A percentile compares a stretch with the other conserved stretches of the same genome.
Conservation (phyloP, 108 stramenopile genomes). For the Cyclostephanos invisitatus region DNA sequence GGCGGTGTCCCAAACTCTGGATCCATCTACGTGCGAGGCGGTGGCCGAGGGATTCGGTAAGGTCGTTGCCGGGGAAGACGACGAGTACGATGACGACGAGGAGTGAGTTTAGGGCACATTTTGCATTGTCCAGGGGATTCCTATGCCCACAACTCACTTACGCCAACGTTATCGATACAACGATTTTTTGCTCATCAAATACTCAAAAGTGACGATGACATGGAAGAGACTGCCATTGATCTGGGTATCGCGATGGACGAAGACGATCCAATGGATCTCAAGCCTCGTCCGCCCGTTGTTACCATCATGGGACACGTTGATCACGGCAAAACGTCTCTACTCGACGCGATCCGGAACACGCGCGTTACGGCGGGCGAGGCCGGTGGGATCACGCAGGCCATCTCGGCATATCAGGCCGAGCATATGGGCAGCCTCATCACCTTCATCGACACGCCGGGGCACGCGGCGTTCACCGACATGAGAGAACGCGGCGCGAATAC, state of each 20-base stretch:
- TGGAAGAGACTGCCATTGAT: constrained; percentile 67
- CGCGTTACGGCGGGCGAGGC: constrained; percentile 94
- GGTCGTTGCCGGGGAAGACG: constrained; percentile 65
- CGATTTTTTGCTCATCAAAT: neutral
- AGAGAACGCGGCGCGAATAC: constrained; percentile 95
- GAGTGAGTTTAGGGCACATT: constrained; percentile 23
- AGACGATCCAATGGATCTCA: constrained; percentile 73
- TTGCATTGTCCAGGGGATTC: neutral
- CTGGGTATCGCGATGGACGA: constrained; percentile 70
- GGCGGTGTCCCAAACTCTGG: constrained; percentile 86
- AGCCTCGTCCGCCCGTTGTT: constrained; percentile 92
- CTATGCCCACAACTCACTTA: constrained; percentile 2
- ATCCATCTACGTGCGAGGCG: constrained; percentile 76
- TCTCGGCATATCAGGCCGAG: constrained; percentile 92
- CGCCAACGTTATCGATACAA: neutral
- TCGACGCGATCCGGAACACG: constrained; percentile 92
- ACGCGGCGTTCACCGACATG: constrained; percentile 98
- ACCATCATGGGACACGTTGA: constrained; percentile 99
- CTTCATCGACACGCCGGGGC: constrained; percentile 99
- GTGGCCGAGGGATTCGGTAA: constrained; percentile 93
- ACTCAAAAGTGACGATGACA: constrained; percentile 16
- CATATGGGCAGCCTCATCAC: constrained; percentile 82
- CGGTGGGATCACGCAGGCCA: constrained; percentile 99
- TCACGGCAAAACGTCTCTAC: constrained; percentile 98
- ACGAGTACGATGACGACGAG: constrained; percentile 73